Evolutionary conservation across 768 basidiomycete genomes (phyloP).

Genomic region (Lentinus tigrinus): DNA sequence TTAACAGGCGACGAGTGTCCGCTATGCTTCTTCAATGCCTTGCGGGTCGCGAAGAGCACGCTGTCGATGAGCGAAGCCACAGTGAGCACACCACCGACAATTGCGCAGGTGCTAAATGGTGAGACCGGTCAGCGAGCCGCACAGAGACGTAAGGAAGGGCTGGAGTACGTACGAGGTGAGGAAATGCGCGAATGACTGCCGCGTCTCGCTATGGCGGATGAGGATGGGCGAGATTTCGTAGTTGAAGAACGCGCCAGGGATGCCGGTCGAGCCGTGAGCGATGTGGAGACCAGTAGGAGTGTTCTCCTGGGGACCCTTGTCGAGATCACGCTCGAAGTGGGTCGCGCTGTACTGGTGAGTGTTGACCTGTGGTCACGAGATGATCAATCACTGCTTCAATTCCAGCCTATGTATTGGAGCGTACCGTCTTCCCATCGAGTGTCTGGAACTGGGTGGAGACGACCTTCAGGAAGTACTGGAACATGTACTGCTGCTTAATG

Average conservation of each 20-base stretch:
- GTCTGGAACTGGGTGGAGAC: slow-evolving; percentile 93
- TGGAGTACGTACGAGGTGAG: slow-evolving; percentile 78
- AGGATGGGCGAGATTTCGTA: slow-evolving; percentile 97
- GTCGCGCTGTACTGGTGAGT: slow-evolving; percentile 96
- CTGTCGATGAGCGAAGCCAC: slow-evolving; percentile 89
- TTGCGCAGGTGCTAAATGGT: slow-evolving; percentile 83
- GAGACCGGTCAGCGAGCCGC: not conserved
- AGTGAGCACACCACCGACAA: slow-evolving; percentile 95
- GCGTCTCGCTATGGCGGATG: slow-evolving; percentile 85
- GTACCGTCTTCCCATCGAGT: slow-evolving; percentile 68
- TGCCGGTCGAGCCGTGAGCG: slow-evolving; percentile 69
- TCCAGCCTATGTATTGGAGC: slow-evolving; percentile 20
- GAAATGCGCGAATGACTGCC: slow-evolving; percentile 98
- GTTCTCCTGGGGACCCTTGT: slow-evolving; percentile 57
- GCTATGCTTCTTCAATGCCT: slow-evolving; percentile 64
- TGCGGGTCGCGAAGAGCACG: slow-evolving; percentile 79
- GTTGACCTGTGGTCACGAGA: slow-evolving; percentile 51
- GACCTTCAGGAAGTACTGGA: slow-evolving; percentile 99
- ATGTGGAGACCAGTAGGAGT: slow-evolving; percentile 65
- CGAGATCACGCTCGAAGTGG: slow-evolving; percentile 91
- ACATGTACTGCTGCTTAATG: slow-evolving; percentile 84
- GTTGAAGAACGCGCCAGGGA: slow-evolving; percentile 90
- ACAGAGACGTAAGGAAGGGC: no score
- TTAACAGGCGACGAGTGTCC: slow-evolving; percentile 15
- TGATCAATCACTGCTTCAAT: not conserved